Base-by-base conservation (phyloP, 2,329 filamentous ascomycete species). In the Decorospora gaudefroyi region DNA sequence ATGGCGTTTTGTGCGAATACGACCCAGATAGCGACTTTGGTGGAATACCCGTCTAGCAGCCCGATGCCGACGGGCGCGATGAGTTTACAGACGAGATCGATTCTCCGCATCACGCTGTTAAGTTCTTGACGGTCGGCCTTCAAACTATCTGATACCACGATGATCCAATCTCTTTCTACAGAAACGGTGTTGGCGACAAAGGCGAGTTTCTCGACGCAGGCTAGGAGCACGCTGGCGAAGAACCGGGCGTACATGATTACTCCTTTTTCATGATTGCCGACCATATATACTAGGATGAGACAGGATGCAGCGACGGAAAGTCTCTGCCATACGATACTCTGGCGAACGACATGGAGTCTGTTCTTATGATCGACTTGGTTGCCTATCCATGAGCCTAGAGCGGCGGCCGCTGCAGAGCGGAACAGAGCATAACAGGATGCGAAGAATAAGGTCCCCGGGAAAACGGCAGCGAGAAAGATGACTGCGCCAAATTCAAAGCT, bases 131-230 rank as follows among this genome's bases (percentile, higher is more conserved):
- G 58, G 16, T 60, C 55, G 6, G 64, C 12, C 3, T 46, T 21
- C 11, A 68, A 30, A 39, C 57, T 62, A 19, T 73, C 70, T 1
- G 78, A 74, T 6, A 81, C 72, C 0, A 82, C 75, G 3, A 82
- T 72, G 26, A 82, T 77, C 86, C 86, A 89, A 56, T 90, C 87
- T 57, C 83, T 74, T 64, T 90, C 87, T 0, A 90, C 77, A 0
- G 86, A 75, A 1, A 90, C 79, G 0, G 81, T 74, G 61, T 89
- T 90, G 64, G 82, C 76, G 4, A 84, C 76, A 1, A 83, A 76
- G 10, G 75, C 76, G 6, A 88, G 67, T 63, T 90, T 90, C 68
- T 90, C 87, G 1, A 85, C 59, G 42, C 85, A 87, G 0, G 84
- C 84, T 30, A 88, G 69, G 0, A 80, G 12, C 0, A 78, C 74